Evolutionary conservation across 2,329 filamentous ascomycete genomes (phyloP).

Genomic region (Reticulascus tulasneorum): DNA sequence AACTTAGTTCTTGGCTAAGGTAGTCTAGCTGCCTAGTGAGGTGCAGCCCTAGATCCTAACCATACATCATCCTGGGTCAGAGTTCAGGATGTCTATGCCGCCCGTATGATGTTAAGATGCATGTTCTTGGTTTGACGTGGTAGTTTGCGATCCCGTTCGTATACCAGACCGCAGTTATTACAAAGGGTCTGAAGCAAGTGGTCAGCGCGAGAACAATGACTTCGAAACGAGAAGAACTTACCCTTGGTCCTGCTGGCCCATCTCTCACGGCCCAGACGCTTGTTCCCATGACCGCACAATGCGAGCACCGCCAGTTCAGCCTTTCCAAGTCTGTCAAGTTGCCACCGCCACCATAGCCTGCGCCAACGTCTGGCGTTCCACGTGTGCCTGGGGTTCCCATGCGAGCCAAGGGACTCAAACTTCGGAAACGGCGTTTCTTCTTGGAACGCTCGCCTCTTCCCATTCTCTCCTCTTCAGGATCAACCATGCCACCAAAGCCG

Average conservation of each 20-base stretch:
- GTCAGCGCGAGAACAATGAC: constrained; percentile 17
- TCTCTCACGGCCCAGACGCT: constrained; percentile 94
- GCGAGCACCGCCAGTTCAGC: constrained; percentile 77
- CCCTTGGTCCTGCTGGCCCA: constrained; percentile 78
- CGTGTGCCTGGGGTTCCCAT: constrained; percentile 64
- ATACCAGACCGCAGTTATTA: constrained; percentile 87
- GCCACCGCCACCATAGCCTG: constrained; percentile 65
- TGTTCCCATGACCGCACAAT: constrained; percentile 84
- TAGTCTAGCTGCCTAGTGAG: too few relatives aligned
- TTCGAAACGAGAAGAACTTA: constrained; percentile 55
- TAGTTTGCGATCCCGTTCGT: constrained; percentile 79
- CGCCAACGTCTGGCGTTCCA: constrained; percentile 74
- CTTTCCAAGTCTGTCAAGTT: constrained; percentile 73
- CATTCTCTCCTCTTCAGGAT: constrained; percentile 72
- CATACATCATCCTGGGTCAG: too few relatives aligned
- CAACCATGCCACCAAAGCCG: constrained; percentile 45
- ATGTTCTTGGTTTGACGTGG: constrained; percentile 39
- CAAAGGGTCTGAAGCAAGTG: constrained; percentile 65
- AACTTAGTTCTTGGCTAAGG: too few relatives aligned
- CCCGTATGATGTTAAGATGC: constrained; percentile 12
- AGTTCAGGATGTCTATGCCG: too few relatives aligned
- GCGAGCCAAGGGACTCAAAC: constrained; percentile 74
- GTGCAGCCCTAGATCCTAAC: too few relatives aligned
- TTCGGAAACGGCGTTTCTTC: constrained; percentile 90
- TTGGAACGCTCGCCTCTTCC: constrained; percentile 89